A percentile compares a stretch with the other conserved stretches of the same genome.
Evolutionary conservation across 164 flowering plant species (phyloP).

Genomic region (Magnolia kwangsiensis): DNA sequence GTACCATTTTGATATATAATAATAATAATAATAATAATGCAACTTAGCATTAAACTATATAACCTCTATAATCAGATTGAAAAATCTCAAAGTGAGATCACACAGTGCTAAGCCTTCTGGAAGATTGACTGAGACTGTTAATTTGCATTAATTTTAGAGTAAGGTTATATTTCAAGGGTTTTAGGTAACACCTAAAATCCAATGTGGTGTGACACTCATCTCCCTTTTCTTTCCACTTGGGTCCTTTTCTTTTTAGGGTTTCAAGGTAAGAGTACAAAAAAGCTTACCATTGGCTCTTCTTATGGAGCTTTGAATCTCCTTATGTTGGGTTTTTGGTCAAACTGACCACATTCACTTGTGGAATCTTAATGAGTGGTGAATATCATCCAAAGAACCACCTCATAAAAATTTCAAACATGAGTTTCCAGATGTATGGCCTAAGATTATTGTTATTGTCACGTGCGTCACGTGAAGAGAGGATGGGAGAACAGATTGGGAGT

Average conservation of each 20-base stretch:
- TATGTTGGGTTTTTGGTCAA: neutral
- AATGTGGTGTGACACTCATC: neutral
- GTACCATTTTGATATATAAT: no score
- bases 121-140: neutral
- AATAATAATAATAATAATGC: no score
- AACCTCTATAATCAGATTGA: no score
- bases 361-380: neutral
- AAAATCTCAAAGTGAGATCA: no score
- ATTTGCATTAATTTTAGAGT: neutral
- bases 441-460: no score
- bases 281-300: conserved; percentile 25
- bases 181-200: conserved; percentile 1
- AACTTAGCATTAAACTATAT: no score
- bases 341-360: neutral
- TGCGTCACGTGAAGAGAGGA: no score
- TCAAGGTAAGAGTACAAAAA: conserved; percentile 12
- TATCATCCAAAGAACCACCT: neutral
- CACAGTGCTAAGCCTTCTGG: neutral
- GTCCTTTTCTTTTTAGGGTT: conserved; percentile 8
- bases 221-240: neutral
- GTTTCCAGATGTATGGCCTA: neutral
- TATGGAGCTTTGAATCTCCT: conserved; percentile 12
- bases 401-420: no score
- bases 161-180: neutral
- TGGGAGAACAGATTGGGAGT: no score